Evolutionary conservation across 495 filamentous ascomycete genomes (phyloP), one percentile per base, ranked within the genome.

Genomic region (Penicillium diatomitis): DNA sequence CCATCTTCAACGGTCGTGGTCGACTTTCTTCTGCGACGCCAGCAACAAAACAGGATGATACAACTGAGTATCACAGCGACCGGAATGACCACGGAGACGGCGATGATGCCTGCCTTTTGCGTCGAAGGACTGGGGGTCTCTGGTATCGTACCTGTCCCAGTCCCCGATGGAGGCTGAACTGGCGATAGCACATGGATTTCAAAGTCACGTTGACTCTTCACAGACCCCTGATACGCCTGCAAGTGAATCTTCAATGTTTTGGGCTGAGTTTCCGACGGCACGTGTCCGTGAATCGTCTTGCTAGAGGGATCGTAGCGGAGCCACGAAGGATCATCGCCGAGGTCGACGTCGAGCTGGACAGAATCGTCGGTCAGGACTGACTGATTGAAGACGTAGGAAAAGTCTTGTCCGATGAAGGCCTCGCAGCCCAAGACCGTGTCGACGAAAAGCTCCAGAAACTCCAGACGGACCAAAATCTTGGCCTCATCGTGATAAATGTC

Each of bases 401-500:
- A 89, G 30, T 73, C 66, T 39, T 79, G 56, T 4, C 88, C 88
- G 9, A 79, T 66, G 1, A 76, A 81, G 0, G 79, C 72, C 52
- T 83, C 78, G 77, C 62, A 57, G 45, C 58, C 51, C 37, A 70
- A 57, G 49, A 78, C 53, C 5, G 59, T 60, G 28, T 66, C 61
- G 1, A 51, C 54, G 46, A 83, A 75, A 4, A 83, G 62, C 7
- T 64, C 65, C 1, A 61, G 54, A 28, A 84, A 71, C n/a, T 77
- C 62, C 11, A 95, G 62, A 29, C 66, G 64, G 32, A 94, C 62
- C n/a, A 81, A 78, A 8, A 84, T 63, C 38, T 75, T 83, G 5
- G 88, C 74, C 30, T 65, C 67, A 53, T 90, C 80, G 2, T 77
- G 78, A 50, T 80, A 84, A 8, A 63, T 68, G 58, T 94, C 87